Percentiles rank a stretch among this genome's conserved stretches.
phyloP scores from a whole-genome alignment of 805 yeast species.

The Metschnikowia matae region DNA sequence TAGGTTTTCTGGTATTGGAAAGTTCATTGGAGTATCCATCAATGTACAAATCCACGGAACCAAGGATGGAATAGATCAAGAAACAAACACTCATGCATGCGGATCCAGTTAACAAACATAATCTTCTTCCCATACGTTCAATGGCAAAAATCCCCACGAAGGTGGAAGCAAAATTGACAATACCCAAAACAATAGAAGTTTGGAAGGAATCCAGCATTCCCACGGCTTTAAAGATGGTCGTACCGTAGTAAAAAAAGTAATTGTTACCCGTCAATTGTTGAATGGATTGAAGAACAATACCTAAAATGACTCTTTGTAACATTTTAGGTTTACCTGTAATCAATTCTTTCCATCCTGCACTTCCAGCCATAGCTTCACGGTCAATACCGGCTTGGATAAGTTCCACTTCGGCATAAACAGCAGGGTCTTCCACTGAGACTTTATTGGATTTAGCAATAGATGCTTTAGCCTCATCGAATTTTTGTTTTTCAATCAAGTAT shows the following conservation, averaged over 20 bases:
- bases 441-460: conserved; percentile 60
- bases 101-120: conserved; percentile 48
- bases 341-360: conserved; percentile 61
- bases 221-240: conserved; percentile 50
- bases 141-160: conserved; percentile 47
- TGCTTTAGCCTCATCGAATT: conserved; percentile 48
- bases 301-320: conserved; percentile 51
- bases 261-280: conserved; percentile 63
- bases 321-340: conserved; percentile 63
- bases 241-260: conserved; percentile 60
- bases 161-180: conserved; percentile 53
- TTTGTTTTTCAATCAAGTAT: conserved; percentile 49
- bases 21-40: conserved; percentile 27
- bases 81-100: conserved; percentile 53
- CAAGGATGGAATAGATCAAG: conserved; percentile 58
- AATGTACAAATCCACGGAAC: conserved; percentile 44
- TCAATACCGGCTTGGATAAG: conserved; percentile 57
- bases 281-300: conserved; percentile 55
- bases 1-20: conserved; percentile 37
- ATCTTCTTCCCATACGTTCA: conserved; percentile 53
- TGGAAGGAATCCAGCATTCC: conserved; percentile 52
- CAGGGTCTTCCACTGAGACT: conserved; percentile 48
- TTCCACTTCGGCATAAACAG: conserved; percentile 51
- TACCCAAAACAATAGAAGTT: conserved; percentile 52
- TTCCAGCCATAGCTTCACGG: conserved; percentile 58